Evolutionary conservation across 257 asterid genomes (phyloP).

Genomic region (Nicotiana undulata): DNA sequence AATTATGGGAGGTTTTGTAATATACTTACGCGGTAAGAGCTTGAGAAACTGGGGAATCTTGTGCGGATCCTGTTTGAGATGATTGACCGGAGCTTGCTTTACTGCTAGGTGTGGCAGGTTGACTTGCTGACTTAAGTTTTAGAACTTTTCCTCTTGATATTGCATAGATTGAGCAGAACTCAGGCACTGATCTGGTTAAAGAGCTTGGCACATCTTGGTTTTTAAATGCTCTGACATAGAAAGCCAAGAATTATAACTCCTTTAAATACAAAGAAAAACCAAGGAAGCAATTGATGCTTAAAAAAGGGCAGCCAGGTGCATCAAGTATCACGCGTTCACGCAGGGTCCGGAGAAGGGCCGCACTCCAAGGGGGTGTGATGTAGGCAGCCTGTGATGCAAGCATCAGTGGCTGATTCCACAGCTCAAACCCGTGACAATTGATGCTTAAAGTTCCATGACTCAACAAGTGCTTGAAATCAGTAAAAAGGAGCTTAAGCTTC

Average conservation of each 20-base stretch:
- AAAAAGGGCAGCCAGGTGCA: too few relatives aligned
- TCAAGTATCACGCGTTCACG: too few relatives aligned
- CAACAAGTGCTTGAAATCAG: not conserved
- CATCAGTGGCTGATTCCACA: too few relatives aligned
- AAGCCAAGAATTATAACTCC: not conserved
- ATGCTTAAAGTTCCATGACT: not conserved
- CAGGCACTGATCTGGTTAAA: constrained; percentile 49
- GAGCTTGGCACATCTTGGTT: constrained; percentile 42
- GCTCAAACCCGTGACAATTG: not conserved
- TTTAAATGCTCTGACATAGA: constrained; percentile 59
- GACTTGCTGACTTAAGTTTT: constrained; percentile 38
- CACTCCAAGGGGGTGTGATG: too few relatives aligned
- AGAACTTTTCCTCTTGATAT: constrained; percentile 42
- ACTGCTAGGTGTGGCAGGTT: constrained; percentile 30
- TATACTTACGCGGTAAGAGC: constrained; percentile 31
- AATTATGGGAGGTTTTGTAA: not conserved
- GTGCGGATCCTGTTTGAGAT: constrained; percentile 8
- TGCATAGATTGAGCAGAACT: constrained; percentile 53
- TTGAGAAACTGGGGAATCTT: constrained; percentile 11
- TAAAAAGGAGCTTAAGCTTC: not conserved
- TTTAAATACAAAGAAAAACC: not conserved
- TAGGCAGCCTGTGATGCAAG: too few relatives aligned
- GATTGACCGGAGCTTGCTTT: constrained; percentile 19
- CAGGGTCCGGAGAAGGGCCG: too few relatives aligned
- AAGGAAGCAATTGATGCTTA: not conserved